Evolutionary conservation across 2,329 filamentous ascomycete species (phyloP), one percentile per base, ranked within the genome.

Genomic region (Fusarium metavorans): DNA sequence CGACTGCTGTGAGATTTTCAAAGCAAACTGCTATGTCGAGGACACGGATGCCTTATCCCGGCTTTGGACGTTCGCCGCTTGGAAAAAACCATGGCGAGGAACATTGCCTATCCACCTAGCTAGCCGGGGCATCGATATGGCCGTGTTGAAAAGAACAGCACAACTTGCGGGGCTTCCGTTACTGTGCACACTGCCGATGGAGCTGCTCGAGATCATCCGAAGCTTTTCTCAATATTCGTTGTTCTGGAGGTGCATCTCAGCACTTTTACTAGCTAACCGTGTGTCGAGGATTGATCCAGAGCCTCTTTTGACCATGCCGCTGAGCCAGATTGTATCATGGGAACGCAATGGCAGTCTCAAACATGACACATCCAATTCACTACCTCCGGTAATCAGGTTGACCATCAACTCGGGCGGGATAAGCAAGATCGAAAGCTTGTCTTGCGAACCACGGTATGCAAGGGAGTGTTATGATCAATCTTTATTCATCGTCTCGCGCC

Each of bases 121-220:
- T 2, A 23, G 7, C 27, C 57, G 37, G 57, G 23, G 25, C 27
- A 23, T 60, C 25, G 37, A 16, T 27, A 3, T 41, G 37, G 18
- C 20, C 10, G 45, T 37, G 20, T 18, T 60, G 25, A 2, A 32
- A 11, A 60, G 11, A 14, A 43, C 37, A 27, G 37, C 37, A 20
- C 20, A 14, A 9, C 4, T 60, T 60, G 35, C 7, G 1, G 57
- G 57, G 14, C 25, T 60, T 20, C 57, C 35, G 1, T 14, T 27
- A 9, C 3, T 60, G 9, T 45, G 9, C 37, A 35, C 27, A 25
- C 13, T 60, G 35, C 57, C 57, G 35, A 11, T n/a, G 2, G 37
- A 60, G 39, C 37, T 60, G 35, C 57, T 60, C 39, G 35, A 60
- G 7, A 60, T 60, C 16, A 60, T 60, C 18, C 57, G 57, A 60